phyloP scores from a whole-genome alignment of 1,139 yeast species.

The Taiozyma sp. region DNA sequence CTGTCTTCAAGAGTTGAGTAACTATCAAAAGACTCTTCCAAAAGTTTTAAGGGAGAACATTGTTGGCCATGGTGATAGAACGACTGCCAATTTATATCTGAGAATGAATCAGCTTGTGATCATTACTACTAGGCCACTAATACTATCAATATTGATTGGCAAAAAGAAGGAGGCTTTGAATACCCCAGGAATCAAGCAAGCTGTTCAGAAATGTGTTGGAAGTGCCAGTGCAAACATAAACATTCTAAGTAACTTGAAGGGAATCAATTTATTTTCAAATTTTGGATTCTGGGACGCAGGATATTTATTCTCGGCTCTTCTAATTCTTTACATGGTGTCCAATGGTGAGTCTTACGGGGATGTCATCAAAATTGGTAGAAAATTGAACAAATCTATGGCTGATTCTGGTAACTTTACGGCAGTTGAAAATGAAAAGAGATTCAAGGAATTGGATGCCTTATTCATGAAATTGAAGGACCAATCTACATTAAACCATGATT shows the following conservation, averaged over 20 bases:
- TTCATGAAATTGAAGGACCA: conserved; percentile 11
- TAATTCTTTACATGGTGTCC: conserved; percentile 36
- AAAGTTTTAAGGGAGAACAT: conserved; percentile 21
- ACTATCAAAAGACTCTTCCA: conserved; percentile 20
- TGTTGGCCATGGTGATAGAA: conserved; percentile 26
- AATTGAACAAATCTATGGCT: conserved; percentile 37
- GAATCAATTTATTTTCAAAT: conserved; percentile 34
- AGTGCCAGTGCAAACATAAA: conserved; percentile 40
- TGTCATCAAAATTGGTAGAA: conserved; percentile 33
- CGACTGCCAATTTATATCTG: conserved; percentile 31
- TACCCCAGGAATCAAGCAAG: conserved; percentile 30
- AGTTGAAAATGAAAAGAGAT: conserved; percentile 27
- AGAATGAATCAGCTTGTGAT: conserved; percentile 38
- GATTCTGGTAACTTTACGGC: conserved; percentile 41
- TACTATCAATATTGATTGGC: conserved; percentile 38
- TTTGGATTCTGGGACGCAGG: conserved; percentile 53
- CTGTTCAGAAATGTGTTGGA: conserved; percentile 36
- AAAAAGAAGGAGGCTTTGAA: conserved; percentile 25
- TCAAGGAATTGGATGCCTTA: conserved; percentile 26
- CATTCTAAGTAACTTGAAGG: conserved; percentile 34
- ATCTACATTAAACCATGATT: background rate
- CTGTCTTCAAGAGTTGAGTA: conserved; percentile 13
- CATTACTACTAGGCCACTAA: conserved; percentile 41
- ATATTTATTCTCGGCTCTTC: conserved; percentile 41
- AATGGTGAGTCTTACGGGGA: conserved; percentile 27